phyloP scores from a whole-genome alignment of 371 early-diverging fungal species.

The Mucor lusitanicus region DNA sequence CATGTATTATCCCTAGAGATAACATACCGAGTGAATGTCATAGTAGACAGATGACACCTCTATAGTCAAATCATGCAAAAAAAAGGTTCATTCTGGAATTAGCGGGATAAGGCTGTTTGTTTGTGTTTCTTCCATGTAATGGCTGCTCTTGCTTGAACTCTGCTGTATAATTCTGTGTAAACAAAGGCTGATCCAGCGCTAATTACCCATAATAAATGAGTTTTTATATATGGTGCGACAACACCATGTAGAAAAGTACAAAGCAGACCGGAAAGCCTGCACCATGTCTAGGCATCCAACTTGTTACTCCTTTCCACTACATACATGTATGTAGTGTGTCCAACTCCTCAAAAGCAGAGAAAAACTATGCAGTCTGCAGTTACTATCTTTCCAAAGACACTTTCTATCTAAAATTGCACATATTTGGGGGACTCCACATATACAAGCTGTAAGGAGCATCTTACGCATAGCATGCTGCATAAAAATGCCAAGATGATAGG shows the following conservation, averaged over 20 bases:
- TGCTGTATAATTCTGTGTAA: too few species aligned
- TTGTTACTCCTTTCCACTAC: background rate
- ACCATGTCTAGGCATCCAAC: background rate
- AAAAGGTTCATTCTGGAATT: conserved; percentile 10
- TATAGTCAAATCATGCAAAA: background rate
- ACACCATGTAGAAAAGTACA: background rate
- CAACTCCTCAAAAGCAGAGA: background rate
- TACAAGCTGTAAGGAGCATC: conserved; percentile 3
- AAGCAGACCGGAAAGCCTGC: background rate
- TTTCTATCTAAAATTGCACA: background rate
- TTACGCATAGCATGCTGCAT: background rate
- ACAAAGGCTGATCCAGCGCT: background rate
- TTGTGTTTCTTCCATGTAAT: background rate
- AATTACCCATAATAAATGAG: background rate
- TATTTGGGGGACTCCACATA: background rate
- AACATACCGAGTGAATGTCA: background rate
- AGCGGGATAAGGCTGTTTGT: background rate
- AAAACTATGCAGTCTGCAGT: background rate
- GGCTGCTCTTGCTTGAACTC: background rate
- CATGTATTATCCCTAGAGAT: background rate
- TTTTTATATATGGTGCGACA: background rate
- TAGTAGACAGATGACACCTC: background rate
- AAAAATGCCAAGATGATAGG: conserved; percentile 6
- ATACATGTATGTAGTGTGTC: background rate
- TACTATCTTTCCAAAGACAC: background rate